Base-by-base conservation (phyloP, 2,329 filamentous ascomycete species). In the Penicillium sp. region DNA sequence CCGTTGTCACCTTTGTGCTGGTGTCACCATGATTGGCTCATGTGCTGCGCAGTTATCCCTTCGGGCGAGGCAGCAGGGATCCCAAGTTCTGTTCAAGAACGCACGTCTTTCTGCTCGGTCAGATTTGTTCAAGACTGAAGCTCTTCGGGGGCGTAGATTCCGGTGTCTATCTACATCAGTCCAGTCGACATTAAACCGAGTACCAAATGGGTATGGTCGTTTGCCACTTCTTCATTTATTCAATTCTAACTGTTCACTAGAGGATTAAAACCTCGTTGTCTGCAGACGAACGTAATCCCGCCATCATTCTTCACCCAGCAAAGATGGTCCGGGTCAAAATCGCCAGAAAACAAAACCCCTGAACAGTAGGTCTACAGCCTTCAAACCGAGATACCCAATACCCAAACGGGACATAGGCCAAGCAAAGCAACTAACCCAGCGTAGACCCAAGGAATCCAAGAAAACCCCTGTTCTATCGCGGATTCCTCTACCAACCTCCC, bases 401-500 rank as follows among this genome's bases (percentile, higher is more conserved):
- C 21, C 19, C 28, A 28, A 26, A 33, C 6, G 2, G n/a, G n/a
- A 32, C 12, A 22, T 43, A 6, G 26, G 3, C 1, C 17, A 39
- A 22, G 9, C 17, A 13, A 40, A 24, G 19, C 6, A 24, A 45
- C 48, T 57, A 49, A 61, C 43, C 19, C 9, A 4, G 21, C 9
- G 12, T 43, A 66, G 61, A 40, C 37, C 58, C 22, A 32, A 54
- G 39, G 24, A 53, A 17, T 44, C 55, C n/a, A 47, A 52, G 6
- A 66, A 64, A 41, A 68, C 65, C 22, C 54, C 63, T 19, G 58
- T 71, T 48, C 57, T 69, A 42, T 64, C 68, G 1, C 58, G 61
- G 21, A 59, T 67, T 52, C 58, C 64, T 37, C 55, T 64, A 17
- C 58, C 64, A 2, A 59, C 57, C 34, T 56, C 59, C 3, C 87